Evolutionary conservation across 208 protist genomes (phyloP).

Genomic region (Leishmania guyanensis): DNA sequence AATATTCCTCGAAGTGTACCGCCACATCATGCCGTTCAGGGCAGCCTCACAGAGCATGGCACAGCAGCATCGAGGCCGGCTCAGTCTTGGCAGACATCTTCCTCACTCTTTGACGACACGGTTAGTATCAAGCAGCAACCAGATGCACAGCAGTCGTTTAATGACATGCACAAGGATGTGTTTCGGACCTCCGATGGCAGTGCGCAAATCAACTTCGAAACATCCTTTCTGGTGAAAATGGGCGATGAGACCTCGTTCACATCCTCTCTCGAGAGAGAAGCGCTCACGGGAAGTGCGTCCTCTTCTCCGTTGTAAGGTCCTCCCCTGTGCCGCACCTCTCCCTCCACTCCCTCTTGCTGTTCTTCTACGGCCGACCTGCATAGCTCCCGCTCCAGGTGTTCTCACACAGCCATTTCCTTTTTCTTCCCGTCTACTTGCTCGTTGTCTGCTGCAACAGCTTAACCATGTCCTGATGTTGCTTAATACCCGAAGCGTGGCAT

Average conservation of each 20-base stretch:
- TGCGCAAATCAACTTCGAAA: conserved; percentile 43
- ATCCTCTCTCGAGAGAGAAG: conserved; percentile 52
- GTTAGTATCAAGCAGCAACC: not conserved
- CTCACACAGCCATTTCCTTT: not conserved
- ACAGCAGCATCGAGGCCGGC: not conserved
- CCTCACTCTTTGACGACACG: conserved; percentile 29
- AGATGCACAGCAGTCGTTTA: conserved; percentile 23
- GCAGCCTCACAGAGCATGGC: not conserved
- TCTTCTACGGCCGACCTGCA: not conserved
- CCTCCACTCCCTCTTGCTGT: not conserved
- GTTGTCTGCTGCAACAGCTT: not conserved
- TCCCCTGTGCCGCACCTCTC: not conserved
- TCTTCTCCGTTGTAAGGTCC: conserved; percentile 1
- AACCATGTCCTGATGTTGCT: not conserved
- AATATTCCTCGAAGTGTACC: conserved; percentile 20
- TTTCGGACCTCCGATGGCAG: conserved; percentile 23
- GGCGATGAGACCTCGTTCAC: conserved; percentile 73
- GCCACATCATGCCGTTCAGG: not conserved
- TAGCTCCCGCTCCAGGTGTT: conserved; percentile 4
- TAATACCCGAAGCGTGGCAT: not conserved
- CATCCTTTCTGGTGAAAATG: conserved; percentile 86
- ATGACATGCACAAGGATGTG: conserved; percentile 28
- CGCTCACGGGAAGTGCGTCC: conserved; percentile 33
- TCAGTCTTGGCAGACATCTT: conserved; percentile 20
- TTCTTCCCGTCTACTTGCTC: not conserved